Conservation (phyloP, 2,329 filamentous ascomycete genomes). For the Colletotrichum sp. region DNA sequence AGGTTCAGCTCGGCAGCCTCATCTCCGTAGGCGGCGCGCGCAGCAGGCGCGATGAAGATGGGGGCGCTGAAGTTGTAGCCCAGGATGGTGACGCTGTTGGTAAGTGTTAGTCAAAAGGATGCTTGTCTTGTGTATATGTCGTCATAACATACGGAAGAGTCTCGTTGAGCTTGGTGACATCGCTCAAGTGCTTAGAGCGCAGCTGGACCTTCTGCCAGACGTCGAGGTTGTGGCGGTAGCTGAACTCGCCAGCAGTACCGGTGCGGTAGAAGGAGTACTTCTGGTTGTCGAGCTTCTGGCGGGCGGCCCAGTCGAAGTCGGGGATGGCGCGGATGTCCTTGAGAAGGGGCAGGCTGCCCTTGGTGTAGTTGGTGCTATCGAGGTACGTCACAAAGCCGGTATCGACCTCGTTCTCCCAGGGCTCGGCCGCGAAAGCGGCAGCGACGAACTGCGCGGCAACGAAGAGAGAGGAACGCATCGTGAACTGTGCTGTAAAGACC, state of each 20-base stretch:
- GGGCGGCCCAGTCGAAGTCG: conserved; percentile 55
- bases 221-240: conserved; percentile 56
- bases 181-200: conserved; percentile 43
- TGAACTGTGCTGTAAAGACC: not conserved
- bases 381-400: conserved; percentile 35
- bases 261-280: conserved; percentile 55
- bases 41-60: conserved; percentile 54
- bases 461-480: conserved; percentile 6
- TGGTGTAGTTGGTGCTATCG: conserved; percentile 31
- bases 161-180: conserved; percentile 40
- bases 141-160: conserved; percentile 30
- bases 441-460: conserved; percentile 23
- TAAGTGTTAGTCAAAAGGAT: not conserved
- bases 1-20: conserved; percentile 52
- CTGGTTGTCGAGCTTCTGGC: conserved; percentile 43
- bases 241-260: conserved; percentile 54
- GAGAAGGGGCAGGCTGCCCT: conserved; percentile 40
- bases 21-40: conserved; percentile 47
- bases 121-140: not conserved
- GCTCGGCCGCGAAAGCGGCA: conserved; percentile 30
- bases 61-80: conserved; percentile 53
- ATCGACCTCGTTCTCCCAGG: conserved; percentile 39
- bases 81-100: conserved; percentile 42
- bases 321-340: conserved; percentile 47
- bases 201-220: conserved; percentile 50